Conservation (phyloP, 1,139 yeast species). For the Debaryomyces coudertii region DNA sequence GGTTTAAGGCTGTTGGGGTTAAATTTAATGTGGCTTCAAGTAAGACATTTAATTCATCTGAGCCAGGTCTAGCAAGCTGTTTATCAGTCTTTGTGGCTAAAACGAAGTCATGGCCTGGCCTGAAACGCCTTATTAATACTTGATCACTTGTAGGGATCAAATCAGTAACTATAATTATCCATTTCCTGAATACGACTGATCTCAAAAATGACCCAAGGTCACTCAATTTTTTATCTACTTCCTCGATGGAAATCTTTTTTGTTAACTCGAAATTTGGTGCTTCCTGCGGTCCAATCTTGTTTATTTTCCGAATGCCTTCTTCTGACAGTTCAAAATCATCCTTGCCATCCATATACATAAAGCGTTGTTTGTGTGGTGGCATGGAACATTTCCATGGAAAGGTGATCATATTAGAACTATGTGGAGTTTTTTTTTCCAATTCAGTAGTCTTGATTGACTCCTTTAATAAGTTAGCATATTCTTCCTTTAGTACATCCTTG, state of each 20-base stretch:
- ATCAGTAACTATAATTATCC: conserved; percentile 69
- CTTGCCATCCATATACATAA: conserved; percentile 78
- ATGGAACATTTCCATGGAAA: conserved; percentile 89
- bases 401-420: conserved; percentile 53
- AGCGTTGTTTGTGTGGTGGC: conserved; percentile 94
- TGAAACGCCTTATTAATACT: conserved; percentile 76
- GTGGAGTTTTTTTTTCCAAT: conserved; percentile 62
- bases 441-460: conserved; percentile 55
- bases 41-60: conserved; percentile 51
- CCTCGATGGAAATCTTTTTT: conserved; percentile 9
- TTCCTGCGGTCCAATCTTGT: conserved; percentile 51
- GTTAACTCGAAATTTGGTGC: conserved; percentile 54
- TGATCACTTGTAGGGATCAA: conserved; percentile 67
- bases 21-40: conserved; percentile 72
- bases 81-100: conserved; percentile 78
- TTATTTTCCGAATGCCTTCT: conserved; percentile 26
- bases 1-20: conserved; percentile 64
- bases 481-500: conserved; percentile 59
- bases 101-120: conserved; percentile 95
- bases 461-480: conserved; percentile 52
- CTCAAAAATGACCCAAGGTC: conserved; percentile 63
- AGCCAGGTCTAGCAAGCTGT: conserved; percentile 39
- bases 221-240: conserved; percentile 39
- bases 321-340: conserved; percentile 29
- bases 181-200: conserved; percentile 66